Base-by-base conservation (phyloP, 257 asterid genomes). In the Solanum habrochaites region DNA sequence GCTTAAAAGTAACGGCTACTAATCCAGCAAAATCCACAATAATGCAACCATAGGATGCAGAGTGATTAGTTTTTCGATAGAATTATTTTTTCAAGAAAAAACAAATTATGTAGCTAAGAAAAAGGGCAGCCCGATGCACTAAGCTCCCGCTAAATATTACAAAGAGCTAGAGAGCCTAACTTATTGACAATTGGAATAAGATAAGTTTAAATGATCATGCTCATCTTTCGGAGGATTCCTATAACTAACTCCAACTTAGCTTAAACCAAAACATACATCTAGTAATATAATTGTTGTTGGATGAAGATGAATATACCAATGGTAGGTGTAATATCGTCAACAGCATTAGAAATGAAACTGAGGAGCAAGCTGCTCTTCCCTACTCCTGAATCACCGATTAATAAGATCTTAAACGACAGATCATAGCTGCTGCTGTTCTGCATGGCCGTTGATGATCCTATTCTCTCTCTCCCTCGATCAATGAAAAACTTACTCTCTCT, bases 311-410 rank as follows among this genome's bases (percentile, higher is more conserved):
- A 12, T 94, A 27, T 94, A 96, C 99, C 98, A 81, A 95, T 95
- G 85, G 99, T 97, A 29, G 99, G 99, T 66, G 98, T 85, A 83
- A 94, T 96, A 92, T 95, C 94, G 58, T 94, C 97, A 83, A 91
- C 93, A 3, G 90, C 88, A 88, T 91, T 93, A n/a, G 98, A 94
- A 84, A 95, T 95, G 92, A 97, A 95, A 86, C 92, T 92, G 85
- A 97, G 95, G 78, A 97, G 98, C 70, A 97, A 93, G 86, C 98
- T 95, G 90, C 99, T 97, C 90, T 97, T 97, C 88, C 99, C 99
- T 85, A 95, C 99, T 78, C 96, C 98, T 9, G 99, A 95, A 81
- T 97, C 99, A 86, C 99, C 99, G 91, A 96, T 93, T 90, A 96
- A 90, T 91, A 95, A 87, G 95, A 96, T 94, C 94, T 96, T 96